Conservation (phyloP, 148 eudicot genomes). For the Fagopyrum tataricum region DNA sequence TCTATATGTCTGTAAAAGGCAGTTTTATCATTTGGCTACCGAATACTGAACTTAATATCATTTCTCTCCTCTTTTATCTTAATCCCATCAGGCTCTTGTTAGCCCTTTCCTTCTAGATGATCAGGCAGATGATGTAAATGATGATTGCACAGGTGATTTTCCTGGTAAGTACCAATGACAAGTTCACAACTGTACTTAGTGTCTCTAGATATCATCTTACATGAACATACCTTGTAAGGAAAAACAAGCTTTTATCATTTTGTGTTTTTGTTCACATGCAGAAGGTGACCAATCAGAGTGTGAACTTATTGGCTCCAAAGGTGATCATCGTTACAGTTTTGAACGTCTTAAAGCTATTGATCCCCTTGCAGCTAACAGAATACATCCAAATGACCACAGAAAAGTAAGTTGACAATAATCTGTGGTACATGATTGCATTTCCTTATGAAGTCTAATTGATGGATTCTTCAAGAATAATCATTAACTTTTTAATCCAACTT, state of each 20-base stretch:
- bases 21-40: not conserved
- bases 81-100: constrained; percentile 52
- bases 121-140: constrained; percentile 38
- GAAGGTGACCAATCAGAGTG: constrained; percentile 27
- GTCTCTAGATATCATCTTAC: constrained; percentile 4
- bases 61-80: not conserved
- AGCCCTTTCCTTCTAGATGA: constrained; percentile 80
- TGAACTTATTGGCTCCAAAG: constrained; percentile 26
- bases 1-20: not conserved
- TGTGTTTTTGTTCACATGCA: not conserved
- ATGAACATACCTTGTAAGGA: not conserved
- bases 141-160: constrained; percentile 25
- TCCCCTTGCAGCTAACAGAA: constrained; percentile 84
- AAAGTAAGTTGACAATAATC: constrained; percentile 39
- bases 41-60: not conserved
- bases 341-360: constrained; percentile 58
- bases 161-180: constrained; percentile 36
- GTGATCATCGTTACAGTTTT: constrained; percentile 31
- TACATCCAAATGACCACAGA: constrained; percentile 89
- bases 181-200: not conserved
- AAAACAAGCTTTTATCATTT: not conserved
- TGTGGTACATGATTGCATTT: not conserved
- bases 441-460: not conserved
- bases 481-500: not conserved
- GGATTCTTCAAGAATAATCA: not conserved